A percentile compares a stretch with the other conserved stretches of the same genome.
Conservation (phyloP, 768 basidiomycete genomes). For the Podaxis sp. region DNA sequence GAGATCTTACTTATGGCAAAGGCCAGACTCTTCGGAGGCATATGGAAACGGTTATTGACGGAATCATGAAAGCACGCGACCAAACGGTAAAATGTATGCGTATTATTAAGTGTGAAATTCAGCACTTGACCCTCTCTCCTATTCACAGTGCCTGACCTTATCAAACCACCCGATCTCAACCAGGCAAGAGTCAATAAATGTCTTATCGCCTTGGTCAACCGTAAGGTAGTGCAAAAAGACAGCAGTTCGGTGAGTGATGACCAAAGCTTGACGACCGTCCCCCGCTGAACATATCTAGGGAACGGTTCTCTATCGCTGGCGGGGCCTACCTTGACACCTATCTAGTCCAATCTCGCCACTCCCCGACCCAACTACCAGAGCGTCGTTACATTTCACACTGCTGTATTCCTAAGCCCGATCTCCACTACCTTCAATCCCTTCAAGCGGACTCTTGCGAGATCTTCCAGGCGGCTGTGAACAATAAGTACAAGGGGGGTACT, state of each 20-base stretch:
- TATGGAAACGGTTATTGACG: constrained; percentile 79
- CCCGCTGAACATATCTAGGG: constrained; percentile 37
- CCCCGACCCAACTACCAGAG: not conserved
- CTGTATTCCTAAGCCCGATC: not conserved
- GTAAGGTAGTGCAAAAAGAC: constrained; percentile 81
- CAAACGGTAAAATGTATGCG: constrained; percentile 63
- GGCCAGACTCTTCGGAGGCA: constrained; percentile 66
- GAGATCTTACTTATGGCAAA: constrained; percentile 1
- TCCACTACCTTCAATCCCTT: not conserved
- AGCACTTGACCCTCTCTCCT: not conserved
- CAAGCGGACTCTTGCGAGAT: not conserved
- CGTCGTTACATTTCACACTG: not conserved
- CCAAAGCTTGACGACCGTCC: not conserved
- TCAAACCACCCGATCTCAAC: constrained; percentile 77
- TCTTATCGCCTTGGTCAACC: constrained; percentile 84
- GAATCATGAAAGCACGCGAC: constrained; percentile 61
- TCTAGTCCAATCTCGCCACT: not conserved
- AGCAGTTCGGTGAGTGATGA: constrained; percentile 49
- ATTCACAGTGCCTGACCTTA: constrained; percentile 66
- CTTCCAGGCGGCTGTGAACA: too few species aligned
- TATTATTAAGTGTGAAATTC: not conserved
- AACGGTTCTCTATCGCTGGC: constrained; percentile 62
- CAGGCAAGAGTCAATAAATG: constrained; percentile 94
- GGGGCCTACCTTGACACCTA: constrained; percentile 35
- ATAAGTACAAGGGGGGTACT: not conserved